Conservation (phyloP, 257 asterid species). For the Hygrophila difformis region DNA sequence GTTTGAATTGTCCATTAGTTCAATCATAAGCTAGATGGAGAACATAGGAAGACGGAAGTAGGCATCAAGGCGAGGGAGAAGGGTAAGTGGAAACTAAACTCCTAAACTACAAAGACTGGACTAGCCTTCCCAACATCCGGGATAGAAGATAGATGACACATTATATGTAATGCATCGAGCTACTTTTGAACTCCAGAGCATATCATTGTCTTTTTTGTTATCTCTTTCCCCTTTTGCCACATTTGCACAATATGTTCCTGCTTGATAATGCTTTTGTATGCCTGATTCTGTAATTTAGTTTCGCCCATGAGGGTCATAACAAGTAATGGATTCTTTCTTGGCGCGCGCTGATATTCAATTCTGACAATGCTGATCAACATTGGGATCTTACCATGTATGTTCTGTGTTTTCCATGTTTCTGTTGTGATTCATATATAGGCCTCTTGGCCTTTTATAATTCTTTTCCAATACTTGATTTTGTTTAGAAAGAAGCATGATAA, state of each 20-base stretch:
- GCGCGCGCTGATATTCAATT: too few relatives aligned
- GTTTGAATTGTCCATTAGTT: conserved; percentile 14
- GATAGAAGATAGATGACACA: conserved; percentile 21
- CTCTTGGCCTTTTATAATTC: too few relatives aligned
- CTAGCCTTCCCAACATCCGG: conserved; percentile 13
- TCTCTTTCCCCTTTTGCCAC: conserved; percentile 4
- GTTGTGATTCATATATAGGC: too few relatives aligned
- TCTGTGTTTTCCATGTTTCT: too few relatives aligned
- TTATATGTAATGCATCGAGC: conserved; percentile 6
- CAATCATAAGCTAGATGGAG: conserved; percentile 15
- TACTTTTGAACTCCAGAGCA: conserved; percentile 17
- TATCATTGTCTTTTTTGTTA: background rate
- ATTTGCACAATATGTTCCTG: conserved; percentile 7
- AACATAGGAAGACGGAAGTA: conserved; percentile 10
- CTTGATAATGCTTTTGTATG: conserved; percentile 2
- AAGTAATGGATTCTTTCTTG: too few relatives aligned
- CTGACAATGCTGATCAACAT: background rate
- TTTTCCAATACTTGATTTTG: too few relatives aligned
- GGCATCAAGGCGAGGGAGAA: conserved; percentile 3
- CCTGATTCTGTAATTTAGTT: conserved; percentile 18
- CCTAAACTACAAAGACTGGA: conserved; percentile 5
- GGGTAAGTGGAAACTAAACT: conserved; percentile 9
- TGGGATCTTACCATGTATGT: background rate
- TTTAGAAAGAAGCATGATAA: too few relatives aligned
- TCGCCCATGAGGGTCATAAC: conserved; percentile 14